Evolutionary conservation across 345 rosid genomes (phyloP), one percentile per base, ranked within the genome.

Genomic region (Balakata baccata): DNA sequence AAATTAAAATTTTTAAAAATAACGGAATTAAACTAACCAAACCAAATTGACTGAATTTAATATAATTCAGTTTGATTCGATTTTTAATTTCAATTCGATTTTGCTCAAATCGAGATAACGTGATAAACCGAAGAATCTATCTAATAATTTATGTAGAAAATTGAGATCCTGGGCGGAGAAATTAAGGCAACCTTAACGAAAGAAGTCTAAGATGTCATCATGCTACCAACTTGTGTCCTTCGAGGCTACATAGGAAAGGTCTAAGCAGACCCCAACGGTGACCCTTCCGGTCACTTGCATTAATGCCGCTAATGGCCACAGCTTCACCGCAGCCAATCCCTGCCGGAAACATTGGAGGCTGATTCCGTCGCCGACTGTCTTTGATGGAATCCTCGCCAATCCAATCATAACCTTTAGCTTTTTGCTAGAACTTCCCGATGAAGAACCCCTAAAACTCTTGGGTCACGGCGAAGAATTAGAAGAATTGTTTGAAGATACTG

Each of bases 281-380:
- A 25, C 70, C 50, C 23, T 50, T 67, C 13, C 17, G 13, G 8
- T 54, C 29, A 23, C 54, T 66, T 47, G 38, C 53, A 22, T 22
- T 22, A 58, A 64, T 39, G n/a, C 73, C 52, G n/a, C 53, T 18
- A 56, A 72, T 66, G 17, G 3, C 69, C 53, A 3, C 43, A 65
- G 69, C 66, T 10, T 8, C 57, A 7, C 57, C 54, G 12, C 57
- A 17, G 1, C n/a, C 29, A 11, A 16, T 37, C 45, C 10, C 20
- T 8, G 20, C 58, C 58, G 83, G 82, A 11, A 77, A 75, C 76
- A 84, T 54, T 4, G 81, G 84, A 11, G 77, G 61, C 29, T 82
- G 86, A 0, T 69, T 37, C 69, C 62, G 23, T 13, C 70, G 57
- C 83, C 83, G n/a, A n/a, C n/a, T n/a, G 83, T 76, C 66, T 51